Evolutionary conservation across 2,329 filamentous ascomycete genomes (phyloP), one percentile per base, ranked within the genome.

Genomic region (Hymenoscyphus infarciens): DNA sequence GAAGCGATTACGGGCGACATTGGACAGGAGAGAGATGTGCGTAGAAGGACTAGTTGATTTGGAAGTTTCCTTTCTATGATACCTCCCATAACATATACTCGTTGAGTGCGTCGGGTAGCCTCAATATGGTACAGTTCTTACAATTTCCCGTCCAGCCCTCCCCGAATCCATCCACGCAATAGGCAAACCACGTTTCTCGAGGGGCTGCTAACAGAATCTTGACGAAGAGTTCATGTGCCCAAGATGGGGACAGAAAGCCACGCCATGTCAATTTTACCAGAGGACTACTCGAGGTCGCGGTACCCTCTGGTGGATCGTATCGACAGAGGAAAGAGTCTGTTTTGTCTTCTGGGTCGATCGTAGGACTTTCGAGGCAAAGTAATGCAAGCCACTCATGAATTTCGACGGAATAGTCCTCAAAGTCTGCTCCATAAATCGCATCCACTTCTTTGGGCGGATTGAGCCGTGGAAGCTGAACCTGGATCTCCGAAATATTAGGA

Each of bases 361-460:
- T 81, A n/a, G 87, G 85, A 61, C 89, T 91, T 10, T 80, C 76
- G 0, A 92, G 79, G 11, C 83, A 81, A 5, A 88, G 73, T n/a
- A 96, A 76, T 2, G 87, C 87, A 0, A 94, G 72, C 87, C 89
- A 95, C 75, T 95, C 91, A 67, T 92, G 86, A 13, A 88, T 72
- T 19, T 87, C 85, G 0, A 82, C 79, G 1, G 84, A 83, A 64
- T 81, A 82, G 25, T 91, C 86, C 63, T 89, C 85, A 39, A 90
- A 78, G 7, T 83, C 81, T 52, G 79, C 76, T 59, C 76, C 74
- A 45, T 79, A 78, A 39, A 76, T 69, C 1, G 72, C 66, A 60
- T 68, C 63, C 29, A 56, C 71, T 16, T 76, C 70, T 57, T 69
- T 68, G 11, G 71, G 66, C 22, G 74, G 72, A 54, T 68, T 65